These are phyloP conservation scores for Arthromyces matolae DNA, from an alignment of 768 basidiomycete species.

Conservation along the genomic window DNA sequence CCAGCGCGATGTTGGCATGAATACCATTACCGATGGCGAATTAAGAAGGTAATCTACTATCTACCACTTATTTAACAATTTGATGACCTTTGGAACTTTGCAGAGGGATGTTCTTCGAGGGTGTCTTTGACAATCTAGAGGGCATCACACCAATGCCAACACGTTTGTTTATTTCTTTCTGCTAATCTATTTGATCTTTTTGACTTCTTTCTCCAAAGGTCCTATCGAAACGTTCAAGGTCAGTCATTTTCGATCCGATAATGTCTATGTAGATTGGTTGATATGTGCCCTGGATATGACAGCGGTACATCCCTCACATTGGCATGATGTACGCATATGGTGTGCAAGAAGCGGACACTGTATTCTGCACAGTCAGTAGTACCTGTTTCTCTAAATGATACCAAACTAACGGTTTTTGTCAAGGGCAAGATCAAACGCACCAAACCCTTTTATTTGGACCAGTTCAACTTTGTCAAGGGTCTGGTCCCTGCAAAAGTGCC, in stretches of 20 bases:
- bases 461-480: conserved; percentile 58
- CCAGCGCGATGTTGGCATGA: conserved; percentile 53
- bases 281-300: background rate
- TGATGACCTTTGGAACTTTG: conserved; percentile 2
- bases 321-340: conserved; percentile 38
- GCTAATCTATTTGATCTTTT: conserved; percentile 2
- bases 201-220: conserved; percentile 24
- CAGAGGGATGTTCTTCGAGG: conserved; percentile 59
- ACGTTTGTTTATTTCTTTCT: conserved; percentile 28
- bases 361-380: conserved; percentile 42
- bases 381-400: background rate
- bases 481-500: conserved; percentile 52
- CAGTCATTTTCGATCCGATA: background rate
- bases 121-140: conserved; percentile 62
- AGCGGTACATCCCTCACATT: conserved; percentile 48
- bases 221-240: conserved; percentile 52
- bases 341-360: conserved; percentile 33
- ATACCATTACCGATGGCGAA: conserved; percentile 64
- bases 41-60: conserved; percentile 37
- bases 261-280: conserved; percentile 1
- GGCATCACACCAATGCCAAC: conserved; percentile 56
- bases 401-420: conserved; percentile 19
- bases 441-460: conserved; percentile 57
- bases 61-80: no score
- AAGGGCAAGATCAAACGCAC: conserved; percentile 62